Evolutionary conservation across 108 stramenopile species (phyloP).

Genomic region (Cyclotella cryptica): DNA sequence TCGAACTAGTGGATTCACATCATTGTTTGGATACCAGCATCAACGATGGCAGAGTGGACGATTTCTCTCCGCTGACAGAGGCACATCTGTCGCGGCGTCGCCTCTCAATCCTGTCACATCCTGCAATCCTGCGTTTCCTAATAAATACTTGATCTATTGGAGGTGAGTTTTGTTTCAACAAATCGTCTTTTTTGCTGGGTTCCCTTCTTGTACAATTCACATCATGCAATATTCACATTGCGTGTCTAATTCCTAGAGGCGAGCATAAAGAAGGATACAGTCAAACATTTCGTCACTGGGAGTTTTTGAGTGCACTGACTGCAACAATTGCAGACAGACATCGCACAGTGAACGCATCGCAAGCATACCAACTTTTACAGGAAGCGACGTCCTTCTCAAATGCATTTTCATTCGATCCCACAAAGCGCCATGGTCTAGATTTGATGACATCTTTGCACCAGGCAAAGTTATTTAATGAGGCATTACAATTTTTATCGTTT

Average conservation of each 20-base stretch:
- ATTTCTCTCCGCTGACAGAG: too few species aligned
- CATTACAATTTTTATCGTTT: slow-evolving; percentile 67
- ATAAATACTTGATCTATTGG: slow-evolving; percentile 34
- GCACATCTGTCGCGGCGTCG: too few species aligned
- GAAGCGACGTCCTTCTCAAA: slow-evolving; percentile 42
- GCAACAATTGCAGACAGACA: slow-evolving; percentile 27
- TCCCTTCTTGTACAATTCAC: background rate
- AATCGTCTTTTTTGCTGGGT: background rate
- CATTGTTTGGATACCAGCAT: too few species aligned
- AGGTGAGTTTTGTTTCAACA: slow-evolving; percentile 15
- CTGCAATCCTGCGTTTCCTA: too few species aligned
- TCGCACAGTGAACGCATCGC: slow-evolving; percentile 15
- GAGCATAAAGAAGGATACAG: slow-evolving; percentile 50
- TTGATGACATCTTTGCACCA: slow-evolving; percentile 5
- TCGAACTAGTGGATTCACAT: too few species aligned
- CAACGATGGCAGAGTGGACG: too few species aligned
- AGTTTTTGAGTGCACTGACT: slow-evolving; percentile 44
- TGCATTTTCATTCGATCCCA: slow-evolving; percentile 37
- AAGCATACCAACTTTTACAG: slow-evolving; percentile 37
- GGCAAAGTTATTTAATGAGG: slow-evolving; percentile 64
- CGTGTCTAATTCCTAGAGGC: slow-evolving; percentile 24
- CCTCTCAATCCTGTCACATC: too few species aligned
- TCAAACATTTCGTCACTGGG: slow-evolving; percentile 42
- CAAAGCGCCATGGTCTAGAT: background rate
- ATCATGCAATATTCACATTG: background rate